Evolutionary conservation across 108 stramenopile genomes (phyloP), one percentile per base, ranked within the genome.

Genomic region (Fragilaria crotonensis): DNA sequence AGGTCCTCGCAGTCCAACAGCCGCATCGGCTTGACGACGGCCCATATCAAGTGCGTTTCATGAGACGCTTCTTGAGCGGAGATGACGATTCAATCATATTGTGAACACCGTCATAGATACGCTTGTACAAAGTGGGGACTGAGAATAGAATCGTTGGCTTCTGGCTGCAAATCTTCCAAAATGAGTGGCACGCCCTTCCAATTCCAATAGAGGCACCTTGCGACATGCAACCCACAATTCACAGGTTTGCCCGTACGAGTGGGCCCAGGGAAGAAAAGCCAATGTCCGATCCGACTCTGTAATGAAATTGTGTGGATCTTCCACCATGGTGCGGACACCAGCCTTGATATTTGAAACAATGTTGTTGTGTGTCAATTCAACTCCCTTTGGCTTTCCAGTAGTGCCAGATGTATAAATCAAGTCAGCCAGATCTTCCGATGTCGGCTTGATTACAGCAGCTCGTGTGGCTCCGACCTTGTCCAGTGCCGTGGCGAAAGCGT

Each of bases 341-440:
- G 74, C 81, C 32, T 74, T 72, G 52, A 95, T 78, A 67, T 95
- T 96, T 22, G 84, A 78, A 2, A 83, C 60, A 59, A 84, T 83
- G 76, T 96, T 97, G 31, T 60, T 41, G 73, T 98, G 95, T 17
- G 88, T 86, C 28, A 98, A 70, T 63, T 93, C 90, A 14, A 98
- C 97, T 7, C 82, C 86, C 62, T 97, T 97, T 32, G 97, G 97
- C 52, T 80, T 92, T 20, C 97, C 97, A 11, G 97, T 98, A 0
- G 97, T 98, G 2, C 97, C 97, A 33, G 77, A 80, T 0, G 97
- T 98, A 77, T 98, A 98, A 58, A 98, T 96, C 29, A 98, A 66
- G 64, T 87, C 82, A 2, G 93, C 92, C 32, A 98, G 76, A 75
- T 96, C 95, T 11, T 92, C 85, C 3, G 79, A 76, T 14, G 75